Percentiles rank a stretch among this genome's conserved stretches.
phyloP scores from a whole-genome alignment of 1,284 basidiomycete species.

The Ceratobasidium papillatum region DNA sequence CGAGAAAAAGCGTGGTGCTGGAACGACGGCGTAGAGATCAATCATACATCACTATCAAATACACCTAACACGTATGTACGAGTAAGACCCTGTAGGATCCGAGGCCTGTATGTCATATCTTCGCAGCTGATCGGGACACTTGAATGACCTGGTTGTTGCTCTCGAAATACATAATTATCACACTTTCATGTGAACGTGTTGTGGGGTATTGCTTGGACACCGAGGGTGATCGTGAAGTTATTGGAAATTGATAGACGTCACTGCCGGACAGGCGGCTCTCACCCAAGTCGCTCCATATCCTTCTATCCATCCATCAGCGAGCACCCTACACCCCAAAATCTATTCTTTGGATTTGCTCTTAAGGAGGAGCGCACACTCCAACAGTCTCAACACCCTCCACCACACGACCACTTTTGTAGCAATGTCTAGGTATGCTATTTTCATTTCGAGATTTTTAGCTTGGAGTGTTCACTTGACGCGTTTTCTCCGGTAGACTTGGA shows the following conservation, averaged over 20 bases:
- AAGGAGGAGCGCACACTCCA: background rate
- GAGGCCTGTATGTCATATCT: background rate
- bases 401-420: conserved; percentile 9
- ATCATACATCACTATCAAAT: conserved; percentile 17
- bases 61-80: conserved; percentile 16
- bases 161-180: conserved; percentile 19
- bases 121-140: background rate
- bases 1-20: conserved; percentile 32
- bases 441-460: background rate
- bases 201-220: conserved; percentile 27
- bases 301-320: conserved; percentile 36
- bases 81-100: conserved; percentile 26
- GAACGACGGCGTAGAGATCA: conserved; percentile 18
- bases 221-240: conserved; percentile 13
- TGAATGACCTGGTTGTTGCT: conserved; percentile 3
- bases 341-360: background rate
- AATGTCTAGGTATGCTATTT: conserved; percentile 22
- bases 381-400: background rate
- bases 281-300: conserved; percentile 6
- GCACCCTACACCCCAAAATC: conserved; percentile 34
- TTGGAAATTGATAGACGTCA: conserved; percentile 32
- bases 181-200: conserved; percentile 2
- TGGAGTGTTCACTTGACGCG: background rate
- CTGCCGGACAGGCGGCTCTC: background rate
- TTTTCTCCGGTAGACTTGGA: conserved; percentile 8